Evolutionary conservation across 208 protist genomes (phyloP).

Genomic region (Trypanosomatidae sp.): DNA sequence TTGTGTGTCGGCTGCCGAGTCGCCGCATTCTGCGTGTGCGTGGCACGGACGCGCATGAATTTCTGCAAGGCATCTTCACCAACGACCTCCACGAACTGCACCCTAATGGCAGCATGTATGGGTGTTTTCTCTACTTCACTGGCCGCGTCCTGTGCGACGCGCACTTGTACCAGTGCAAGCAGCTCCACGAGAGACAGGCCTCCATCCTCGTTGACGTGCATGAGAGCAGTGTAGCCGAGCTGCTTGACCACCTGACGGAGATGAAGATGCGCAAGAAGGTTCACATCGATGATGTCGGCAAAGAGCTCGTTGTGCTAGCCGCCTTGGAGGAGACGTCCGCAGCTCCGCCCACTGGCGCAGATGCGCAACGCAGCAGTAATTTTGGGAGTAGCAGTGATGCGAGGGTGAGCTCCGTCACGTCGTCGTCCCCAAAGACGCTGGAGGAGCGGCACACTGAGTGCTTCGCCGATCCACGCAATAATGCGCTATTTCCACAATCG

Average conservation of each 20-base stretch:
- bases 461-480: conserved; percentile 67
- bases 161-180: conserved; percentile 58
- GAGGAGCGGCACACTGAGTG: conserved; percentile 32
- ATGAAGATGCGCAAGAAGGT: conserved; percentile 84
- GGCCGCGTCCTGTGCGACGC: conserved; percentile 85
- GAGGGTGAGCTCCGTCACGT: background rate
- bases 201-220: conserved; percentile 74
- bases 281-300: conserved; percentile 50
- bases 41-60: conserved; percentile 55
- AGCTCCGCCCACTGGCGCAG: background rate
- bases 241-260: conserved; percentile 69
- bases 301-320: conserved; percentile 53
- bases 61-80: conserved; percentile 84
- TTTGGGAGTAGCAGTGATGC: background rate
- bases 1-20: conserved; percentile 32
- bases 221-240: conserved; percentile 14
- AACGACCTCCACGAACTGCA: conserved; percentile 66
- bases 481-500: conserved; percentile 31
- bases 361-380: background rate
- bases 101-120: conserved; percentile 64
- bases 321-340: conserved; percentile 7
- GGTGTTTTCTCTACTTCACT: conserved; percentile 82
- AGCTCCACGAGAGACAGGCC: conserved; percentile 29
- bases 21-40: conserved; percentile 66
- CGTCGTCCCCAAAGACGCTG: background rate